A percentile compares a stretch with the other conserved stretches of the same genome.
phyloP scores from a whole-genome alignment of 2,329 filamentous ascomycete genomes.

The Aspergillus hiratsukae region DNA sequence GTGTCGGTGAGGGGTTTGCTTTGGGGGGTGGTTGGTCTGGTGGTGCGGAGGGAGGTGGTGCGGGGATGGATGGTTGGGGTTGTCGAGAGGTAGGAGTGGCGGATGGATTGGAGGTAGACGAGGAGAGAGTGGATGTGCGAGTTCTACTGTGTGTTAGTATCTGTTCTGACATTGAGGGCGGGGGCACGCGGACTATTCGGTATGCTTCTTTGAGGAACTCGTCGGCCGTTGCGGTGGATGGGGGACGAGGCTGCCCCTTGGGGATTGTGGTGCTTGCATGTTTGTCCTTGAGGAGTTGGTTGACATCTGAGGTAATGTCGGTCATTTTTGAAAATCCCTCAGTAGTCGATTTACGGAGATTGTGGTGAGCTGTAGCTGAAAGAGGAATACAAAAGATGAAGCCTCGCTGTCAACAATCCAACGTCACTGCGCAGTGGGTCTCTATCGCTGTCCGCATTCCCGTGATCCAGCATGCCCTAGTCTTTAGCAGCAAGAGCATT shows the following conservation, averaged over 20 bases:
- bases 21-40: constrained; percentile 27
- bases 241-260: constrained; percentile 17
- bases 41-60: constrained; percentile 23
- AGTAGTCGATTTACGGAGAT: background rate
- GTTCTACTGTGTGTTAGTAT: constrained; percentile 54
- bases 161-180: background rate
- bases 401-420: background rate
- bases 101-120: constrained; percentile 73
- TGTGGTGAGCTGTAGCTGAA: constrained; percentile 4
- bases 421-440: background rate
- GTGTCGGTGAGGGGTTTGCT: constrained; percentile 52
- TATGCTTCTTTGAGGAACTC: constrained; percentile 93
- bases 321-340: constrained; percentile 28
- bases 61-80: constrained; percentile 50
- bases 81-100: constrained; percentile 83
- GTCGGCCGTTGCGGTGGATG: constrained; percentile 53
- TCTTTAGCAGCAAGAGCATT: background rate
- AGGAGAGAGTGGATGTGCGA: constrained; percentile 77
- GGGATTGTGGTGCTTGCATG: constrained; percentile 32
- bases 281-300: constrained; percentile 28
- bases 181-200: constrained; percentile 61
- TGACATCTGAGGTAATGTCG: constrained; percentile 37
- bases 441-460: background rate
- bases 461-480: background rate
- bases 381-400: background rate